Percentiles rank a stretch among this genome's conserved stretches.
phyloP scores from a whole-genome alignment of 129 eudicot species.

The Sambucus nigra region DNA sequence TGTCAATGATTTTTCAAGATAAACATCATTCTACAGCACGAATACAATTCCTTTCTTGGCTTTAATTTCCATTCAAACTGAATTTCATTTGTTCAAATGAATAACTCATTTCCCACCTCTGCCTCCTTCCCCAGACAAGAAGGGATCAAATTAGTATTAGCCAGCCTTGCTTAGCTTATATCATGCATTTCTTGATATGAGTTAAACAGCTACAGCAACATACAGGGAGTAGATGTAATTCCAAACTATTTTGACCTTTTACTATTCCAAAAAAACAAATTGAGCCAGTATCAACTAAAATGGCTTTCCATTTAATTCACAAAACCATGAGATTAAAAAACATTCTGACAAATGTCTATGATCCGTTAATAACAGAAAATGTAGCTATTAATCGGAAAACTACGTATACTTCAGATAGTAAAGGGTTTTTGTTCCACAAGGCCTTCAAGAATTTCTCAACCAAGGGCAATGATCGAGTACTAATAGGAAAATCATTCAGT shows the following conservation, averaged over 20 bases:
- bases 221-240: not conserved
- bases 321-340: too few relatives aligned
- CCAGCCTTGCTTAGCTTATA: not conserved
- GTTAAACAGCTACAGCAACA: not conserved
- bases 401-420: not conserved
- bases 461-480: too few relatives aligned
- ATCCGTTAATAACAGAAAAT: not conserved
- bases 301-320: too few relatives aligned
- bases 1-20: too few relatives aligned
- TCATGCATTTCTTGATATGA: too few relatives aligned
- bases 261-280: not conserved
- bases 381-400: not conserved
- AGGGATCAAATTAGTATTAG: not conserved
- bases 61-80: too few relatives aligned
- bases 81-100: too few relatives aligned
- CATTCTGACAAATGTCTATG: not conserved
- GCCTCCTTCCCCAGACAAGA: not conserved
- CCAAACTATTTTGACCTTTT: not conserved
- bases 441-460: too few relatives aligned
- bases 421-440: too few relatives aligned
- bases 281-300: not conserved
- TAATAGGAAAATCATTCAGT: not conserved
- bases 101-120: too few relatives aligned
- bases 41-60: not conserved
- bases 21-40: not conserved